Percentiles rank a stretch among this genome's conserved stretches.
phyloP scores from a whole-genome alignment of 176 grass and related monocot species.

The Tillandsia leiboldiana region DNA sequence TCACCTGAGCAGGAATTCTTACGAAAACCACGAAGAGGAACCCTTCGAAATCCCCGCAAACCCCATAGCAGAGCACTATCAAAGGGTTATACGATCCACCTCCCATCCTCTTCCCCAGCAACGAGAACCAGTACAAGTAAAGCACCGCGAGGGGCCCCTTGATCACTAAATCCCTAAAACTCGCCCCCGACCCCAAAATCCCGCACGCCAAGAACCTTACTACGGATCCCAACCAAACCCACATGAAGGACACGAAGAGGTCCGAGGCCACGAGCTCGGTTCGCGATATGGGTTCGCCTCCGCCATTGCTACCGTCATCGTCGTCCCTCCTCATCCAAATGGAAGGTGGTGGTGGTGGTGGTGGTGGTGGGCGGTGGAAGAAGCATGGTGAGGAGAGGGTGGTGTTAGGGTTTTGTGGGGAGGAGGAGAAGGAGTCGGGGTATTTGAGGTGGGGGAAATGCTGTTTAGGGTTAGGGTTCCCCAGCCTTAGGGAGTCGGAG shows the following conservation, averaged over 20 bases:
- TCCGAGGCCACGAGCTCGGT: conserved; percentile 5
- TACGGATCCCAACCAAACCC: conserved; percentile 14
- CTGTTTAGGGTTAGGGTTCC: too few species aligned
- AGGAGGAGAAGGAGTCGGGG: too few species aligned
- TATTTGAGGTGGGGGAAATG: too few species aligned
- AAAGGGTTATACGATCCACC: conserved; percentile 24
- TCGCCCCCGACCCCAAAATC: conserved; percentile 11
- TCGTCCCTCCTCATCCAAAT: neutral
- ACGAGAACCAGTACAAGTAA: conserved; percentile 12
- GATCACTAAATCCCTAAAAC: neutral
- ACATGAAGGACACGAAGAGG: conserved; percentile 14
- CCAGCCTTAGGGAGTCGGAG: too few species aligned
- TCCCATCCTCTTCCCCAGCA: conserved; percentile 5
- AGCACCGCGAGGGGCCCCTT: conserved; percentile 8
- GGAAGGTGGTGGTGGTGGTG: neutral
- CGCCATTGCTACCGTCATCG: neutral
- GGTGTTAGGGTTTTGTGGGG: too few species aligned
- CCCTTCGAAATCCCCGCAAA: conserved; percentile 11
- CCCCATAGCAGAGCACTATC: conserved; percentile 14
- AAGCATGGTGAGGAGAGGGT: too few species aligned
- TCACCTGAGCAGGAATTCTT: conserved; percentile 22
- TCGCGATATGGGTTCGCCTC: neutral
- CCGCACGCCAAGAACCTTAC: neutral
- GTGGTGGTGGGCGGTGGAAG: too few species aligned
- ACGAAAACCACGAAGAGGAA: conserved; percentile 12